Evolutionary conservation across 371 early-diverging fungal genomes (phyloP), one percentile per base, ranked within the genome.

Genomic region (Saksenaea oblongispora): DNA sequence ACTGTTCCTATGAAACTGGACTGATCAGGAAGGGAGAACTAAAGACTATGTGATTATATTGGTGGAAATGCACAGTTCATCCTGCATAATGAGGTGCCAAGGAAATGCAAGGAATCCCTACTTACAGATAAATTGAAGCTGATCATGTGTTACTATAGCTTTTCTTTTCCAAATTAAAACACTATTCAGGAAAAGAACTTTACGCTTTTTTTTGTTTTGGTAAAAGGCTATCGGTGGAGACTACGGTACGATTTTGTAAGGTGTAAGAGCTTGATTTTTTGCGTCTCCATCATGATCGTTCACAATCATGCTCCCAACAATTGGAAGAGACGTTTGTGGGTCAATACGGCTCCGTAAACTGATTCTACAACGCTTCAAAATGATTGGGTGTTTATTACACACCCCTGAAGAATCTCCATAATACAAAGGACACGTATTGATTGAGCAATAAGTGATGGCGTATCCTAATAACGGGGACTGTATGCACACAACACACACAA

Each of bases 121-220:
- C 82, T 14, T 88, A 67, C 0, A 88, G 71, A 59, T 89, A 88
- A 56, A 85, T 72, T n/a, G 84, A 66, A 70, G 87, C 86, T 56
- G 85, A 86, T 5, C 76, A 59, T 15, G 84, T 72, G 51, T 34
- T 59, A 57, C 14, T 47, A 10, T 18, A 47, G 51, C n/a, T 47
- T 22, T 11, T 47, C 22, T 47, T n/a, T 22, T 47, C 41, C 37
- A 18, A 64, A 58, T 34, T 69, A 57, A 18, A 61, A 47, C 26
- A 58, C 57, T 5, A 70, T 62, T 34, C 63, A 51, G 0, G 66
- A 59, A n/a, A 56, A 60, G 39, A 2, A 63, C 66, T 2, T 63
- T 62, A 57, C 63, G 66, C 39, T 60, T 51, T 4, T 63, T 62
- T 4, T n/a, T n/a, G n/a, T n/a, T n/a, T n/a, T n/a, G n/a, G n/a